Conservation (phyloP, 768 basidiomycete genomes). For the Psilocybe subaeruginosa region DNA sequence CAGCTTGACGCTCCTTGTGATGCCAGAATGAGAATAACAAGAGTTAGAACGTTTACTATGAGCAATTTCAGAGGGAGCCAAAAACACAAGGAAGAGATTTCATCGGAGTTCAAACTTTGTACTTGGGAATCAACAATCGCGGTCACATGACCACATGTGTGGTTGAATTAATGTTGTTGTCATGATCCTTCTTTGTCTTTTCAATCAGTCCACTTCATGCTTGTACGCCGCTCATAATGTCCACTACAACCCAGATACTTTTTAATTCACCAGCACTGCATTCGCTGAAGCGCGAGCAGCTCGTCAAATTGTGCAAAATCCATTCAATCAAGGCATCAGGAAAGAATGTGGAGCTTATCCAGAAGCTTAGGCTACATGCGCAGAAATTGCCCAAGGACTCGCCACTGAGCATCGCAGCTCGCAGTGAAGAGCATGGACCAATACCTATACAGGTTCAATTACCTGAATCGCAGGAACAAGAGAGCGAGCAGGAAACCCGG, state of each 20-base stretch:
- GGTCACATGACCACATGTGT: slow-evolving; percentile 8
- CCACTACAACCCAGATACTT: slow-evolving; percentile 76
- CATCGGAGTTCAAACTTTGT: neutral
- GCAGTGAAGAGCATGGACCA: slow-evolving; percentile 43
- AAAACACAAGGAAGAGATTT: too few species aligned
- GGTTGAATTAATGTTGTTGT: slow-evolving; percentile 3
- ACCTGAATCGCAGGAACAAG: slow-evolving; percentile 27
- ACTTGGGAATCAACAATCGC: neutral
- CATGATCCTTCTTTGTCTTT: neutral
- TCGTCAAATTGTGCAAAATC: slow-evolving; percentile 83
- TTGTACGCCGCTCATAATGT: slow-evolving; percentile 42
- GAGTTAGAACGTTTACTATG: too few species aligned
- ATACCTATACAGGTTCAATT: slow-evolving; percentile 19
- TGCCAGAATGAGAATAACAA: too few species aligned
- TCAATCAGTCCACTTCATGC: slow-evolving; percentile 3
- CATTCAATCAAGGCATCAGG: slow-evolving; percentile 80
- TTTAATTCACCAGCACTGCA: slow-evolving; percentile 86
- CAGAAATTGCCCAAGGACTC: slow-evolving; percentile 59
- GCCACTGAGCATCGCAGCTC: slow-evolving; percentile 56
- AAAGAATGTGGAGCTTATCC: slow-evolving; percentile 77
- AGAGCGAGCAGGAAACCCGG: slow-evolving; percentile 28
- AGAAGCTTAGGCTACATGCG: slow-evolving; percentile 70
- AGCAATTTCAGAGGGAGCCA: too few species aligned
- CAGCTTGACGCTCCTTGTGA: too few species aligned
- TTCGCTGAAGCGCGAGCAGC: slow-evolving; percentile 83